phyloP scores from a whole-genome alignment of 2,329 filamentous ascomycete species.

The Claviceps monticola region DNA sequence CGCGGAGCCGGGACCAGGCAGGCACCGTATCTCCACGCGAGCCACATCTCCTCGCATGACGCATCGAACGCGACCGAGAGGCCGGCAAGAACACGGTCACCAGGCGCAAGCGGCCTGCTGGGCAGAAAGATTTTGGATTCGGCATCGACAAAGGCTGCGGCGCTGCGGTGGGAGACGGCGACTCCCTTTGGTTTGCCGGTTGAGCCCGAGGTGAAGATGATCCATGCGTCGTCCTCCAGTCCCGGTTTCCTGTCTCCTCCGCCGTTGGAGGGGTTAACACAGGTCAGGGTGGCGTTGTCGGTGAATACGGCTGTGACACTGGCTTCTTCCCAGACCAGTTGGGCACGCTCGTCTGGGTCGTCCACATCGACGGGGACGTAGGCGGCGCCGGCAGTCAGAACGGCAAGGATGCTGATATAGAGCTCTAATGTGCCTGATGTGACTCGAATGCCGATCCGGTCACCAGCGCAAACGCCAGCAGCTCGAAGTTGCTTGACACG shows the following conservation, averaged over 20 bases:
- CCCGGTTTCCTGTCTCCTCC: constrained; percentile 1
- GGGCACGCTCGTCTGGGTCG: constrained; percentile 11
- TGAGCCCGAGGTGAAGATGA: constrained; percentile 13
- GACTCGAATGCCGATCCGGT: constrained; percentile 9
- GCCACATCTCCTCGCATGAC: constrained; percentile 13
- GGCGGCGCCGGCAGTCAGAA: constrained; percentile 9
- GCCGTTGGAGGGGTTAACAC: not conserved
- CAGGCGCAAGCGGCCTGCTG: constrained; percentile 9
- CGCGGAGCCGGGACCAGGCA: constrained; percentile 12
- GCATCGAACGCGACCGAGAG: constrained; percentile 12
- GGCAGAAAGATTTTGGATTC: constrained; percentile 10
- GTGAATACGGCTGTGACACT: constrained; percentile 8
- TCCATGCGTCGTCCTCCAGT: constrained; percentile 11
- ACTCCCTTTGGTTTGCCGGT: constrained; percentile 14
- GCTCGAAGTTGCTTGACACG: constrained; percentile 4
- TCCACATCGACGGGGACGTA: constrained; percentile 13
- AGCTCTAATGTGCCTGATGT: constrained; percentile 10
- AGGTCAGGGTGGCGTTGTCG: constrained; percentile 8
- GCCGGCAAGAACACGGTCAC: constrained; percentile 12
- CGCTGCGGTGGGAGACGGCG: constrained; percentile 12
- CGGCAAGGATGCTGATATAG: constrained; percentile 9
- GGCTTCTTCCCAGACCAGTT: constrained; percentile 10
- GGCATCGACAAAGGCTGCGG: constrained; percentile 13
- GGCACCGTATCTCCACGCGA: constrained; percentile 11
- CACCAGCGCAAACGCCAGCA: constrained; percentile 8